Conservation (phyloP, 164 flowering plant genomes). For the Cinnamomum micranthum region DNA sequence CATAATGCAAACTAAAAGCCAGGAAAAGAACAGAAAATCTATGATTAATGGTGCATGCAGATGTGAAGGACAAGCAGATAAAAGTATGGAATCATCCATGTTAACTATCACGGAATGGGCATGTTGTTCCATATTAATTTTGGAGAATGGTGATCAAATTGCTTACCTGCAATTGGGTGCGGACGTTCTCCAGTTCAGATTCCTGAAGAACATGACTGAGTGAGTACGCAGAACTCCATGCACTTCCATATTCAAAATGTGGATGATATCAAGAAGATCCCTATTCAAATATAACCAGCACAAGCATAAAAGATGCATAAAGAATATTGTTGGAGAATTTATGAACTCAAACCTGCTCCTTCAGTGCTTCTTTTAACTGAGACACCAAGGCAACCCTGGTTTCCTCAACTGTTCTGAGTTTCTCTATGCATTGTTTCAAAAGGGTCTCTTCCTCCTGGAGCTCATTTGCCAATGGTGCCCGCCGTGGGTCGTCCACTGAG, state of each 20-base stretch:
- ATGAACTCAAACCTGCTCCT: constrained; percentile 62
- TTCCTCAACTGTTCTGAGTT: constrained; percentile 72
- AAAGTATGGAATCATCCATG: not conserved
- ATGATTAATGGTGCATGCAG: not conserved
- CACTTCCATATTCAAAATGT: not conserved
- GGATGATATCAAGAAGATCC: constrained; percentile 2
- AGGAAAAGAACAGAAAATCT: not conserved
- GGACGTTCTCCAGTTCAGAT: constrained; percentile 85
- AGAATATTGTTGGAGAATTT: not conserved
- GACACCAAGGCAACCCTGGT: constrained; percentile 66
- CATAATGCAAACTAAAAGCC: not conserved
- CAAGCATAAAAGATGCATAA: constrained; percentile 3
- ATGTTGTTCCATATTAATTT: not conserved
- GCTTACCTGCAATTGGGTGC: constrained; percentile 90
- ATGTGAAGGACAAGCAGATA: not conserved
- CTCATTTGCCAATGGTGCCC: constrained; percentile 57
- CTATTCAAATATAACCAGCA: not conserved
- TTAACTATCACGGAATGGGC: no score
- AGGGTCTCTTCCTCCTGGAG: constrained; percentile 69
- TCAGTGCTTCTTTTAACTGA: constrained; percentile 76
- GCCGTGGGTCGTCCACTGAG: constrained; percentile 71
- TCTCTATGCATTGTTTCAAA: constrained; percentile 72
- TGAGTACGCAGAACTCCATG: constrained; percentile 15
- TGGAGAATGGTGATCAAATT: not conserved
- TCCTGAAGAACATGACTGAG: constrained; percentile 44